Evolutionary conservation across 164 flowering plant species (phyloP), one percentile per base, ranked within the genome.

Genomic region (Cinnamomum micranthum): DNA sequence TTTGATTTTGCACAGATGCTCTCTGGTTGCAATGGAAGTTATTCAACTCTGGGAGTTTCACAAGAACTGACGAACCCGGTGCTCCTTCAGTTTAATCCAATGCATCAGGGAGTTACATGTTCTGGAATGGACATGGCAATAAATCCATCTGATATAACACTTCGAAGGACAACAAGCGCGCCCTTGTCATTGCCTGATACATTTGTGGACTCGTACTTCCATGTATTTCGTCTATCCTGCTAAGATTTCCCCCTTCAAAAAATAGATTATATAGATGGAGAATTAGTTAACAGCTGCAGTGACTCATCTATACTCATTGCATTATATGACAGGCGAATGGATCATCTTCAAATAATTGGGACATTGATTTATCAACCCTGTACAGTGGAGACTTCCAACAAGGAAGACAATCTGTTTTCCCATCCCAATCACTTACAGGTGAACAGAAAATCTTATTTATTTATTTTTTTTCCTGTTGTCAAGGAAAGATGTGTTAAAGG

Each of bases 101-200:
- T 77, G 23, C 86, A 86, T 50, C 87, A 82, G 78, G 59, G 77
- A 22, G 73, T 77, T n/a, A 55, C 88, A 25, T 70, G 82, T 78
- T 76, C 86, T 51, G 88, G 89, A 22, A 52, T 84, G 71, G 93
- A 87, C 62, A 76, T 87, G 81, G 85, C 84, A 22, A 76, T 80
- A 31, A 86, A 79, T 75, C 73, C 84, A 20, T 69, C 82, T 5
- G 95, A 90, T 23, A 72, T 86, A 81, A 86, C 77, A 13, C 87
- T 88, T 11, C 79, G 86, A 23, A 78, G 90, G 81, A 86, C 91
- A 3, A 82, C 79, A 15, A 89, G 92, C 65, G 88, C 91, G 13
- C 94, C 97, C 6, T 79, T 87, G 28, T 64, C 97, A 2, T 31
- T 83, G 50, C 90, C 89, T 0, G 91, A 92, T 5, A 52, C 87